Evolutionary conservation across 441 rosid species (phyloP), one percentile per base, ranked within the genome.

Genomic region (Omphalea diandra): DNA sequence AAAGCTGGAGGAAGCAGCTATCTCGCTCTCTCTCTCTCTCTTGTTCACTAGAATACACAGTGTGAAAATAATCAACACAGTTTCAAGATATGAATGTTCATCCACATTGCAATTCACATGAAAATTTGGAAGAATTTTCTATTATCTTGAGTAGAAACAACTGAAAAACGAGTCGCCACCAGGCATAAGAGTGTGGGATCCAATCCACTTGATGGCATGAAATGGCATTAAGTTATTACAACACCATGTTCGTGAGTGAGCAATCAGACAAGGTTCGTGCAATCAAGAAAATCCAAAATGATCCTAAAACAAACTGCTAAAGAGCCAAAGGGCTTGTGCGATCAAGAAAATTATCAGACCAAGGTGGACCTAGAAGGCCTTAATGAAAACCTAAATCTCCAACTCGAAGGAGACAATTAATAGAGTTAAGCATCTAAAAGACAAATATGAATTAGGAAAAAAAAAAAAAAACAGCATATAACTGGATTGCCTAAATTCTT

Each of bases 211-310:
- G 8, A 46, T 17, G 35, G 9, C 55, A 64, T 38, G 32, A 22
- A 64, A 46, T 35, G 26, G n/a, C 46, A 20, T 64, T 29, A n/a
- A 64, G 9, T n/a, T 50, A 56, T 29, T 56, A n/a, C n/a, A 32
- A 32, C 11, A 17, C 49, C 36, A 44, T 43, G 17, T 17, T n/a
- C n/a, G 38, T 15, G 67, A 63, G 24, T 27, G 20, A 63, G 1
- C 67, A 43, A 27, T 18, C 67, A 63, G 36, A 38, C 27, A 29
- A 22, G 17, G 26, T 15, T 52, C 29, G 31, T n/a, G n/a, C n/a
- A n/a, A n/a, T n/a, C n/a, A n/a, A n/a, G n/a, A n/a, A n/a, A n/a
- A 32, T 31, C 40, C 11, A 32, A 32, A 32, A 29, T n/a, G 2
- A 60, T 8, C n/a, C n/a, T n/a, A n/a, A n/a, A n/a, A n/a, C n/a